Evolutionary conservation across 2,329 filamentous ascomycete species (phyloP), one percentile per base, ranked within the genome.

Genomic region (Ploettnerulaceae sp.): DNA sequence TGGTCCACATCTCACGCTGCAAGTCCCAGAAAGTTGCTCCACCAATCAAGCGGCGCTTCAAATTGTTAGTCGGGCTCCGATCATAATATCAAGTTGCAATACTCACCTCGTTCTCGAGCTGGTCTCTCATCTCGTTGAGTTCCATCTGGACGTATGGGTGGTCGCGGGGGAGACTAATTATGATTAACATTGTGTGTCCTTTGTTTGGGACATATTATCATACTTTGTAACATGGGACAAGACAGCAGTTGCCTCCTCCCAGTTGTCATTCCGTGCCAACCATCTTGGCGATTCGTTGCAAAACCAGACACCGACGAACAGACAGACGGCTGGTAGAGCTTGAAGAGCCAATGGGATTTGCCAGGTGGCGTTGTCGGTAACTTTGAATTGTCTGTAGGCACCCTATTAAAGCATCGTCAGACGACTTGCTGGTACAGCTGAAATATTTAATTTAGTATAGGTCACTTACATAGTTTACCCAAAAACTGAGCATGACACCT

Each of bases 221-320:
- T 35, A 60, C 58, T 61, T 59, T 14, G 53, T 53, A 31, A 87
- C 70, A 28, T 64, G 69, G 15, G 74, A 70, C 5, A 88, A 71
- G 14, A 79, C 74, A 0, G 49, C 50, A 3, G 72, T 75, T 1
- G 82, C 78, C 31, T 76, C 69, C 49, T 86, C 82, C 81, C 81
- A 85, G 53, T 81, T 73, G 56, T 85, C 81, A 57, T 79, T 73
- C 55, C 79, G 77, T 18, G 82, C 83, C 18, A 83, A 74, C 76
- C 78, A 86, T 54, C 83, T 74, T 11, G 82, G 82, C 5, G 79
- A 83, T 53, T 76, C 73, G 8, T 71, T 71, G 59, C 80, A 82
- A 40, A 82, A 62, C 1, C 76, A 60, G 72, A 87, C 84, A 54
- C 79, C 77, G 12, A 69, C 24, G 22, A 82, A 68, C 11, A 87